These are phyloP conservation scores for Rhodamnia rubescens DNA, from an alignment of 345 rosid genomes.

Conservation along the genomic window DNA sequence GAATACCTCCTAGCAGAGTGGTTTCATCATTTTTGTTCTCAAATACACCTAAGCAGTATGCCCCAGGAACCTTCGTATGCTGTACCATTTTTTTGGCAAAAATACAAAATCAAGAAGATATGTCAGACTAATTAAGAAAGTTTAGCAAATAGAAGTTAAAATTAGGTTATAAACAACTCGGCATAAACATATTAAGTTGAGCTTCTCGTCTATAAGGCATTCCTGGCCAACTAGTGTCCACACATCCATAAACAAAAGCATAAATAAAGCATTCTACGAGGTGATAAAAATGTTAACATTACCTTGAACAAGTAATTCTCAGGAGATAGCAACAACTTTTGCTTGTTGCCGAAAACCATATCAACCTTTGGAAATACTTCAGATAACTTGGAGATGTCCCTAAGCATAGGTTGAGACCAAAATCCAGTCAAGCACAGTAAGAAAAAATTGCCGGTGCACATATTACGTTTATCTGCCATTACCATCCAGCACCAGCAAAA, in stretches of 20 bases:
- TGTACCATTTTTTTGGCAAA: conserved; percentile 3
- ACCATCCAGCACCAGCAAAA: conserved; percentile 70
- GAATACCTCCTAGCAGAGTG: conserved; percentile 77
- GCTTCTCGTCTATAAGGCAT: neutral
- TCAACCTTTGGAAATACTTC: conserved; percentile 61
- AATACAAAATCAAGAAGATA: neutral
- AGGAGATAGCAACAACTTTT: conserved; percentile 65
- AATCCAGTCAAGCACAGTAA: conserved; percentile 6
- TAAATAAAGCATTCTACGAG: neutral
- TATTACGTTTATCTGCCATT: neutral
- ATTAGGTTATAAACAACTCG: neutral
- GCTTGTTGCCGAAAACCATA: conserved; percentile 52
- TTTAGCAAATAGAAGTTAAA: neutral
- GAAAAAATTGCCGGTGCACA: neutral
- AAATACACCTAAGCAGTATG: conserved; percentile 80
- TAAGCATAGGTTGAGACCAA: conserved; percentile 7
- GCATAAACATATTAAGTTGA: too few relatives aligned
- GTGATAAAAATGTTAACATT: neutral
- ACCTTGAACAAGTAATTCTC: conserved; percentile 91
- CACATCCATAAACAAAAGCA: neutral
- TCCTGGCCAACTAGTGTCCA: neutral
- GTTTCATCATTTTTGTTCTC: conserved; percentile 79
- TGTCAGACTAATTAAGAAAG: neutral
- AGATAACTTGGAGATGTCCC: conserved; percentile 48
- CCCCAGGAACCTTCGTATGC: conserved; percentile 78